phyloP scores from a whole-genome alignment of 1,284 basidiomycete genomes.

The Irpex sp. region DNA sequence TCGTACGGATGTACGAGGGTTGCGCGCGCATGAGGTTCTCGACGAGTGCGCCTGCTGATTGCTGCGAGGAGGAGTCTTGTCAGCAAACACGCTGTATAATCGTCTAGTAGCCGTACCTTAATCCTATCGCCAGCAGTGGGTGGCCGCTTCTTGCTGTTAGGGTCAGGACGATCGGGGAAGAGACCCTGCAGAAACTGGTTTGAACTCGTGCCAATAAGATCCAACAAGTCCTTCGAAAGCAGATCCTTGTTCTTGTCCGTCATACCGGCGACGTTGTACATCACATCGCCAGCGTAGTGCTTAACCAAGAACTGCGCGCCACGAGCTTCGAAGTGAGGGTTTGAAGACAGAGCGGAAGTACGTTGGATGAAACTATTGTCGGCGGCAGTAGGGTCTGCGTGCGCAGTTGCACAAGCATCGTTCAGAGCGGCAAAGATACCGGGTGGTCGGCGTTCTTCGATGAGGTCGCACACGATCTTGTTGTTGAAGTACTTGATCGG shows the following conservation, averaged over 20 bases:
- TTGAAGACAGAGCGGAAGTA: constrained; percentile 75
- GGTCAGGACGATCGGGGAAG: constrained; percentile 95
- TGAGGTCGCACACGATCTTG: constrained; percentile 96
- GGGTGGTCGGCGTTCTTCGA: constrained; percentile 94
- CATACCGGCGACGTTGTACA: constrained; percentile 98
- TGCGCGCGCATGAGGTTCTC: constrained; percentile 96
- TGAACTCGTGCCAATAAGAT: constrained; percentile 78
- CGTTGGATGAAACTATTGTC: constrained; percentile 98
- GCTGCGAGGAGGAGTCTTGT: constrained; percentile 34
- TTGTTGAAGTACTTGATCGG: constrained; percentile 98
- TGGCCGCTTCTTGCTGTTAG: constrained; percentile 96
- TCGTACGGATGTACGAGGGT: constrained; percentile 98
- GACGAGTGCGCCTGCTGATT: constrained; percentile 91
- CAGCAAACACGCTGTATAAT: not conserved
- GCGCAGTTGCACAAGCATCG: constrained; percentile 97
- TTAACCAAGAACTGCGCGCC: constrained; percentile 88
- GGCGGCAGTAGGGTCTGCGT: constrained; percentile 94
- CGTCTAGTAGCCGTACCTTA: constrained; percentile 52
- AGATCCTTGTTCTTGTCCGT: constrained; percentile 99
- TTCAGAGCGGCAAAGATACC: constrained; percentile 98
- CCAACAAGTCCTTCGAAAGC: constrained; percentile 91
- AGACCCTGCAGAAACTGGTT: constrained; percentile 86
- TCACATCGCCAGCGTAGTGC: constrained; percentile 98
- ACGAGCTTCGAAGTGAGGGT: constrained; percentile 91
- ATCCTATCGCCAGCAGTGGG: constrained; percentile 99